Evolutionary conservation across 768 basidiomycete species (phyloP).

Genomic region (Phylloporus sp.): DNA sequence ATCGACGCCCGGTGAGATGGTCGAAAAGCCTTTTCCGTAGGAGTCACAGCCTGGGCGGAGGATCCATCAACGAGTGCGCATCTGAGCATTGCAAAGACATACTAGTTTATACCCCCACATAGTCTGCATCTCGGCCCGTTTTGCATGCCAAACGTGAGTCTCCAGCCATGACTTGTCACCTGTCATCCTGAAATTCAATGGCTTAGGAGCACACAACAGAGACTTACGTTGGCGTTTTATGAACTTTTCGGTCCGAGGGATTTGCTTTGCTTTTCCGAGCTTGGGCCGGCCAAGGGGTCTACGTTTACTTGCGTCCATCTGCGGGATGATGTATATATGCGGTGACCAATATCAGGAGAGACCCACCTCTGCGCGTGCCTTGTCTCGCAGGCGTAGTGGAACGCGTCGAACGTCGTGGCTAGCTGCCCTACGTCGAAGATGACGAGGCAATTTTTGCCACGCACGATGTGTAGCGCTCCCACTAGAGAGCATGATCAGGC

Average conservation of each 20-base stretch:
- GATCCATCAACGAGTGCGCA: not conserved
- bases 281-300: slow-evolving; percentile 48
- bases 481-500: slow-evolving; percentile 35
- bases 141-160: slow-evolving; percentile 96
- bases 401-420: slow-evolving; percentile 93
- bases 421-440: slow-evolving; percentile 87
- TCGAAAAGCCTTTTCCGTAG: slow-evolving; percentile 89
- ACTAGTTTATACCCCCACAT: slow-evolving; percentile 92
- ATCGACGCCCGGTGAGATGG: slow-evolving; percentile 87
- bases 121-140: slow-evolving; percentile 91
- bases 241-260: slow-evolving; percentile 57
- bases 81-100: not conserved
- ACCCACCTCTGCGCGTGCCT: slow-evolving; percentile 77
- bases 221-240: slow-evolving; percentile 68
- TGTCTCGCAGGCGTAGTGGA: slow-evolving; percentile 75
- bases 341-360: not conserved
- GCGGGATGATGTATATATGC: slow-evolving; percentile 29
- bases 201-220: not conserved
- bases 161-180: slow-evolving; percentile 91
- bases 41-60: slow-evolving; percentile 60
- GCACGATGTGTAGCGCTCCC: slow-evolving; percentile 70
- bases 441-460: slow-evolving; percentile 91
- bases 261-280: slow-evolving; percentile 56
- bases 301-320: slow-evolving; percentile 55
- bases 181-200: slow-evolving; percentile 27